Conservation (phyloP, 192 early-diverging fungal species). For the Haplosporangium gracile region DNA sequence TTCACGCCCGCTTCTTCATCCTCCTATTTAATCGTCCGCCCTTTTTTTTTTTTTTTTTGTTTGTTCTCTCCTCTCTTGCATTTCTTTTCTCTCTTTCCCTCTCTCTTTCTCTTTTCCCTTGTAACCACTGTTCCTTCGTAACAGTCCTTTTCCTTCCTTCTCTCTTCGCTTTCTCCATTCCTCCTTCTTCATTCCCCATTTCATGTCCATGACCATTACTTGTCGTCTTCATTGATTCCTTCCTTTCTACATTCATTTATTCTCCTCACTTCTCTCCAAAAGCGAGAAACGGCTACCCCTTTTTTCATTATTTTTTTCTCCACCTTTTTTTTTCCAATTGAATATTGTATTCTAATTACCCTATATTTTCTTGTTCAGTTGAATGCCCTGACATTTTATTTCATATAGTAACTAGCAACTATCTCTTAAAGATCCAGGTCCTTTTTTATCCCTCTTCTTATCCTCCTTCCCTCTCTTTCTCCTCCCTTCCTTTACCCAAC, state of each 20-base stretch:
- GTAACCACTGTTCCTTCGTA: background rate
- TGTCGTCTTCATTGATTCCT: background rate
- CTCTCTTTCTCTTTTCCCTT: background rate
- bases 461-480: background rate
- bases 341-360: background rate
- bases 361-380: background rate
- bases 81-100: background rate
- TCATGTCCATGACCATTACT: slow-evolving; percentile 5
- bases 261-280: background rate
- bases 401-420: background rate
- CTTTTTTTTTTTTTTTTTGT: background rate
- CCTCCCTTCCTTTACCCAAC: background rate
- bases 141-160: background rate
- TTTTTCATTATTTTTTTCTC: background rate
- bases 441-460: background rate
- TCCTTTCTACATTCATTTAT: background rate
- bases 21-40: no score
- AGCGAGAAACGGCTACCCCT: background rate
- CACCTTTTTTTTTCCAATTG: background rate
- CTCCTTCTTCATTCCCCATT: background rate
- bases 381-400: background rate
- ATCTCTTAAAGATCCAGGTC: slow-evolving; percentile 6
- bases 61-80: background rate
- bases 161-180: no score
- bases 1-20: background rate